These are phyloP conservation scores for Macrophomina tecta DNA, from an alignment of 2,329 filamentous ascomycete genomes.

Conservation along the genomic window DNA sequence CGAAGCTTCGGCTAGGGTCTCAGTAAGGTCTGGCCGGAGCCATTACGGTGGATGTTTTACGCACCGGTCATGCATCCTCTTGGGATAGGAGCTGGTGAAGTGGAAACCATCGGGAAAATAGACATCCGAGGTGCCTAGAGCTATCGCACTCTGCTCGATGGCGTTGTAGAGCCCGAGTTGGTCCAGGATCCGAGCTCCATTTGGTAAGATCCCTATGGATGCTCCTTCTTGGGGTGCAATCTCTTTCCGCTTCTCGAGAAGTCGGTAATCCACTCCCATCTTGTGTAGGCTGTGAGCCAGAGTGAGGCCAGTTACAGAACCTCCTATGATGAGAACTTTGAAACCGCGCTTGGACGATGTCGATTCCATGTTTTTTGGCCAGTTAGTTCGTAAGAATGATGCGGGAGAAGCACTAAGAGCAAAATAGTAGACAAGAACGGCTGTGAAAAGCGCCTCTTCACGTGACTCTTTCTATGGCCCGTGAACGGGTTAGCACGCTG, in stretches of 20 bases:
- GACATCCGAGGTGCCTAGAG: not conserved
- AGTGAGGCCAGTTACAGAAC: slow-evolving; percentile 33
- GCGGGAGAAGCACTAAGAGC: no score
- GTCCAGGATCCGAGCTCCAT: slow-evolving; percentile 34
- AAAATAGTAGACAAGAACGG: no score
- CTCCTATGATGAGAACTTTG: slow-evolving; percentile 31
- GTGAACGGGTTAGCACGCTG: no score
- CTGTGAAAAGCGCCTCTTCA: no score
- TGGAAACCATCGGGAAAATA: not conserved
- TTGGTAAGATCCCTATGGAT: slow-evolving; percentile 31
- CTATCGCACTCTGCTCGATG: not conserved
- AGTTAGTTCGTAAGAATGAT: no score
- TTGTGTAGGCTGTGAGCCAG: slow-evolving; percentile 35
- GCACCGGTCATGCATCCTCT: not conserved
- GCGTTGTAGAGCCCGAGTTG: slow-evolving; percentile 32
- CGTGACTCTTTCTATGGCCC: no score
- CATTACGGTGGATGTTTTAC: not conserved
- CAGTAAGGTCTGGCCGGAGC: not conserved
- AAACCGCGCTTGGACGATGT: not conserved
- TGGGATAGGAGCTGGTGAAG: not conserved
- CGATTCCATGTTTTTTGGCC: no score
- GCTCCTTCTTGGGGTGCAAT: slow-evolving; percentile 34
- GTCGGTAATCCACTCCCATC: slow-evolving; percentile 34
- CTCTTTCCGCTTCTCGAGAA: slow-evolving; percentile 31
- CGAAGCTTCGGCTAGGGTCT: slow-evolving; percentile 8